A percentile compares a stretch with the other conserved stretches of the same genome.
These are phyloP conservation scores for Ophiostoma himal-ulmi DNA, from an alignment of 2,329 filamentous ascomycete genomes.

Conservation along the genomic window DNA sequence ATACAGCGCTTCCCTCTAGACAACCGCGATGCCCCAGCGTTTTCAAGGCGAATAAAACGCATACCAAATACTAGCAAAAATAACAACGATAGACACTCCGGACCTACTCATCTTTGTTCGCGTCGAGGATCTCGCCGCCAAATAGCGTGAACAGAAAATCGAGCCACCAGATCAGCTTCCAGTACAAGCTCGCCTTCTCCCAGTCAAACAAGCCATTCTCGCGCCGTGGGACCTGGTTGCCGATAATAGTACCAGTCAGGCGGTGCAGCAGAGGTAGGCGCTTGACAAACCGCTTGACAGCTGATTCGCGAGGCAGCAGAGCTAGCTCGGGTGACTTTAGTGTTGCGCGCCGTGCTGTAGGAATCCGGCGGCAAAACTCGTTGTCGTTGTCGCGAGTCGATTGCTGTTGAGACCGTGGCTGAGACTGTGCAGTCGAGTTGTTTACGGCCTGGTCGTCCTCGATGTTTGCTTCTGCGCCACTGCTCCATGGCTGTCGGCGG, in stretches of 20 bases:
- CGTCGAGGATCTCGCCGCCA: constrained; percentile 51
- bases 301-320: constrained; percentile 61
- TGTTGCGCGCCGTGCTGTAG: constrained; percentile 57
- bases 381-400: constrained; percentile 28
- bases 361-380: constrained; percentile 57
- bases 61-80: background rate
- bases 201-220: constrained; percentile 75
- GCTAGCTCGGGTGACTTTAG: constrained; percentile 66
- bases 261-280: constrained; percentile 65
- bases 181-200: constrained; percentile 59
- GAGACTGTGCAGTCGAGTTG: background rate
- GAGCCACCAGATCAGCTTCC: constrained; percentile 60
- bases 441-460: background rate
- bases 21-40: background rate
- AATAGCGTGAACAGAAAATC: constrained; percentile 55
- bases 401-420: background rate
- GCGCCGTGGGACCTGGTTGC: constrained; percentile 65
- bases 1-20: background rate
- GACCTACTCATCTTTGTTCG: constrained; percentile 50
- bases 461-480: background rate
- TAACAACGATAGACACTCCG: background rate
- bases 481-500: constrained; percentile 15
- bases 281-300: constrained; percentile 57
- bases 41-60: background rate
- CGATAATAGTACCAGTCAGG: constrained; percentile 68